phyloP scores from a whole-genome alignment of 805 yeast genomes.

The Priceomyces carsonii region DNA sequence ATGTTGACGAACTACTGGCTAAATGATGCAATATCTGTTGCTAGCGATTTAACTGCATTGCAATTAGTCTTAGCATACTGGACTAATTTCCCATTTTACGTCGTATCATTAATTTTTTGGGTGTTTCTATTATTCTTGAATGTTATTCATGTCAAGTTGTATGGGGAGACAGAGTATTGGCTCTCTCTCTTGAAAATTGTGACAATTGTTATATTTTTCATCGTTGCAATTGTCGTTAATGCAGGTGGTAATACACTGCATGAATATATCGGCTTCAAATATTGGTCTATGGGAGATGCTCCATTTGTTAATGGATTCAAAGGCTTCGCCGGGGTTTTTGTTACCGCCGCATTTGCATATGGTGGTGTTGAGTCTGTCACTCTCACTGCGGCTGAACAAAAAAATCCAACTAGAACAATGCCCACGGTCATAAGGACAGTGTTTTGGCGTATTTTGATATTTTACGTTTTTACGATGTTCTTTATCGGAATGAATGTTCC shows the following conservation, averaged over 20 bases:
- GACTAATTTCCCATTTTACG: constrained; percentile 53
- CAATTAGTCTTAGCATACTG: constrained; percentile 48
- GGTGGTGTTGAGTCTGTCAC: constrained; percentile 49
- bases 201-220: constrained; percentile 58
- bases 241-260: constrained; percentile 55
- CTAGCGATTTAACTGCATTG: constrained; percentile 49
- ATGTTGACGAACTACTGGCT: constrained; percentile 52
- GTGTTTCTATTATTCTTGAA: constrained; percentile 44
- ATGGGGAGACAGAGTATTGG: constrained; percentile 44
- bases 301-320: constrained; percentile 52
- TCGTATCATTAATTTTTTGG: constrained; percentile 56
- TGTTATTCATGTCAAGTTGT: constrained; percentile 38
- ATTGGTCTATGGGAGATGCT: constrained; percentile 50
- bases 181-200: constrained; percentile 44
- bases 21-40: constrained; percentile 50
- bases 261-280: constrained; percentile 43
- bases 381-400: constrained; percentile 36
- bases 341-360: constrained; percentile 52
- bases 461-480: constrained; percentile 37
- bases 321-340: constrained; percentile 52
- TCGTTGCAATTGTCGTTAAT: constrained; percentile 54
- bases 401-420: constrained; percentile 28
- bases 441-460: constrained; percentile 33
- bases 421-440: constrained; percentile 33
- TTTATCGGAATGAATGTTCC: constrained; percentile 46